phyloP scores from a whole-genome alignment of 768 basidiomycete species.

The Suillus fuscotomentosus region DNA sequence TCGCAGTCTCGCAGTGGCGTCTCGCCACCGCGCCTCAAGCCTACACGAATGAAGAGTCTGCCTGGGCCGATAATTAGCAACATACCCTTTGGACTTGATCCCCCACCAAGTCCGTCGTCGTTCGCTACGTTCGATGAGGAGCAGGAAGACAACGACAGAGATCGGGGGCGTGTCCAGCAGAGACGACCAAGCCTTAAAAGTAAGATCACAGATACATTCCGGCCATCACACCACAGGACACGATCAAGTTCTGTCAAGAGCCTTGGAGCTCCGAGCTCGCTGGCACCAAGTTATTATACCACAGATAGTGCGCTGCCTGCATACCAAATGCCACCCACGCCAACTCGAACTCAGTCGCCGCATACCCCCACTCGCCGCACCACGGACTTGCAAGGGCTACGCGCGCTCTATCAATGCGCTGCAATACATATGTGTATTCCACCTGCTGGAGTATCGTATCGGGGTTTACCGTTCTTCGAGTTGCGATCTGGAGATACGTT shows the following conservation, averaged over 20 bases:
- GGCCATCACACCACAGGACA: conserved; percentile 30
- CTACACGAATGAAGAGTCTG: conserved; percentile 52
- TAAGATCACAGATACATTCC: conserved; percentile 31
- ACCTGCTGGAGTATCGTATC: conserved; percentile 62
- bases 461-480: conserved; percentile 74
- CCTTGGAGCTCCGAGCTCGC: conserved; percentile 29
- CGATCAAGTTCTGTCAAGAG: conserved; percentile 33
- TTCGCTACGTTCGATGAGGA: conserved; percentile 22
- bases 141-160: conserved; percentile 23
- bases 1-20: not conserved
- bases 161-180: conserved; percentile 21
- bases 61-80: conserved; percentile 30
- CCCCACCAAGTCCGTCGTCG: conserved; percentile 29
- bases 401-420: conserved; percentile 61
- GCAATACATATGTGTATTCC: conserved; percentile 71
- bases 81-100: conserved; percentile 19
- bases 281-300: conserved; percentile 21
- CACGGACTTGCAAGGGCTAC: conserved; percentile 32
- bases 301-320: conserved; percentile 21
- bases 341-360: conserved; percentile 18
- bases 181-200: conserved; percentile 33
- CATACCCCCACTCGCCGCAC: conserved; percentile 22
- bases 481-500: conserved; percentile 61
- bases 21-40: conserved; percentile 6
- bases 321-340: conserved; percentile 13